Base-by-base conservation (phyloP, 1,284 basidiomycete genomes). In the Cutaneotrichosporon mucoides region DNA sequence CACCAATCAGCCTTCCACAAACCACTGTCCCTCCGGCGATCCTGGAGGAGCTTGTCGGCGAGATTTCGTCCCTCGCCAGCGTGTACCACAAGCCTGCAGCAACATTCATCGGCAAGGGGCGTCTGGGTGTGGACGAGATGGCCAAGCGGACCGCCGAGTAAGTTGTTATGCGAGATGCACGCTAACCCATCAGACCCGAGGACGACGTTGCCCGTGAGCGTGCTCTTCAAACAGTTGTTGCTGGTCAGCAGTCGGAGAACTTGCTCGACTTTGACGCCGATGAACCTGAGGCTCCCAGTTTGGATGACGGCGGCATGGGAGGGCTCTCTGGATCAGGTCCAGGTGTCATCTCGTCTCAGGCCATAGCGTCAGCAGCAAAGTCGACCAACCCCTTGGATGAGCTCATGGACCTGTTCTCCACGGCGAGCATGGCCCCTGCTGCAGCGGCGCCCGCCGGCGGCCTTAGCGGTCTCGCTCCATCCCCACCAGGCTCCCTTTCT, bases 41-140 rank as follows among this genome's bases (percentile, higher is more conserved):
- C n/a, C 81, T 99, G 24, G 93, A 98, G 70, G 95, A 99, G 76
- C 84, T 99, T 1, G 79, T 99, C 0, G 84, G 86, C 41, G 93
- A 96, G 72, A 85, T 97, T 38, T 90, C 89, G 1, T 87, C 84
- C 55, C 81, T 97, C 15, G 90, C 94, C 1, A 92, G 89, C 73
- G 92, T 96, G 4, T 97, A 97, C 71, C 93, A 97, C 80, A 97
- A 95, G 76, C 96, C 96, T 0, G 88, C 88, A 15, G 91, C 88
- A 75, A 94, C 92, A 0, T 94, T 94, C 69, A 85, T 94, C 59
- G 92, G 92, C 2, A 84, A 85, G 66, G 92, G 92, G 10, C 82
- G 90, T 44, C 82, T 94, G 58, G 87, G 93, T 8, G 91, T 87
- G 1, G 92, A 95, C 66, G 84, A 90, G 13, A 82, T 96, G 69